Base-by-base conservation (phyloP, 1,139 yeast species). In the Debaryomyces singareniensis region DNA sequence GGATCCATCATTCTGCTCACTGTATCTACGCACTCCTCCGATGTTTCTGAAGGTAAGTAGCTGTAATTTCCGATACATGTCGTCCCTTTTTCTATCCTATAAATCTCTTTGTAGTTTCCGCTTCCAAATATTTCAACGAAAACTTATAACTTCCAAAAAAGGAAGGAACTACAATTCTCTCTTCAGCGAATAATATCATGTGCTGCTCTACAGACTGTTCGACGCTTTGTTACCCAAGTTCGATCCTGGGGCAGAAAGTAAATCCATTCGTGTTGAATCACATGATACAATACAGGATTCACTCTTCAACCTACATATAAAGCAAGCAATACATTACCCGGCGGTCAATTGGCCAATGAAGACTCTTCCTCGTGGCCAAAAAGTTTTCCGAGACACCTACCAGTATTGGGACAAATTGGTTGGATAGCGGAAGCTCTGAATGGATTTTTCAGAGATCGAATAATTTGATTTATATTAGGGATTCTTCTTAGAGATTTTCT, bases 371-470 rank as follows among this genome's bases (percentile, higher is more conserved):
- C 29, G 24, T 11, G 20, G 13, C 5, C 26, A 16, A 24, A 30
- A 30, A 30, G 33, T 30, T 30, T 30, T 30, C 33, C 33, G 33
- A 30, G 25, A 25, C 25, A 24, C 15, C 24, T 28, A 30, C 21
- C 33, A 30, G 30, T 25, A 25, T 30, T 27, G 29, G 33, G 30
- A 21, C 15, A 30, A 30, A 27, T 27, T 30, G 33, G 33, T 30
- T 30, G 33, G 33, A 18, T 18, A 18, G 21, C 21, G 21, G 21
- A 18, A 18, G n/a, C 21, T 18, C 21, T 18, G 21, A 18, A 7
- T 18, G 21, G 21, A 18, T 18, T 18, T 18, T 18, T 18, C 21
- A 18, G 9, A 18, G n/a, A n/a, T 18, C n/a, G 21, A 18, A 18
- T 18, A 18, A 18, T 18, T 18, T 18, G 21, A 18, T 18, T 18